Percentiles rank a stretch among this genome's conserved stretches.
These are phyloP conservation scores for Ramularia collo-cygni DNA, from an alignment of 2,329 filamentous ascomycete species.

Conservation along the genomic window DNA sequence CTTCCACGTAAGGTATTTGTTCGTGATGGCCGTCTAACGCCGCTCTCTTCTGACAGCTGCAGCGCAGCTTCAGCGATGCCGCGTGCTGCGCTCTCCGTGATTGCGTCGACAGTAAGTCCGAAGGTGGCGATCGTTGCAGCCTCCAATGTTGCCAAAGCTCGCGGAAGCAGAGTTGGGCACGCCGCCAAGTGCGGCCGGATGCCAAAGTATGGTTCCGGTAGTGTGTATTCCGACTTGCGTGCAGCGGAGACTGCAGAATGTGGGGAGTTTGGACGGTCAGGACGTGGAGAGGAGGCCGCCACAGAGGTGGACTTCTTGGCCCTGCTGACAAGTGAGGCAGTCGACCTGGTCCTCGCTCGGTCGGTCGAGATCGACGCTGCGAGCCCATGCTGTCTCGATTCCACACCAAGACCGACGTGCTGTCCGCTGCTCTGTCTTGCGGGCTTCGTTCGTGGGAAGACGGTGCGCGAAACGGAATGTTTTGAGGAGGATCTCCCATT, in stretches of 20 bases:
- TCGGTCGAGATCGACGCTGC: slow-evolving; percentile 27
- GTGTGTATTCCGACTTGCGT: slow-evolving; percentile 18
- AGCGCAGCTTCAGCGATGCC: slow-evolving; percentile 81
- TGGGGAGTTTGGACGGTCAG: slow-evolving; percentile 26
- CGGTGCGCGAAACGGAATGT: slow-evolving; percentile 21
- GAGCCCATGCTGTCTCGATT: slow-evolving; percentile 24
- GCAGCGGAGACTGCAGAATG: slow-evolving; percentile 21
- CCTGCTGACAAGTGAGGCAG: slow-evolving; percentile 18
- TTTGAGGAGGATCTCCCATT: slow-evolving; percentile 29
- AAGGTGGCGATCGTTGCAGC: slow-evolving; percentile 83
- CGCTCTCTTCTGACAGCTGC: slow-evolving; percentile 19
- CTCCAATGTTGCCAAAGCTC: slow-evolving; percentile 89
- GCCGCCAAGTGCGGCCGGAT: slow-evolving; percentile 48
- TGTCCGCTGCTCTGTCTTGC: slow-evolving; percentile 35
- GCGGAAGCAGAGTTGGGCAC: slow-evolving; percentile 55
- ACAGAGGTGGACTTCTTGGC: slow-evolving; percentile 17
- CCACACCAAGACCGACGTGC: slow-evolving; percentile 16
- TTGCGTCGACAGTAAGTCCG: slow-evolving; percentile 79
- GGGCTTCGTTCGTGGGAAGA: slow-evolving; percentile 27
- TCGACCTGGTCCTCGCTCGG: slow-evolving; percentile 20
- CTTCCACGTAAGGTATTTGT: slow-evolving; percentile 49
- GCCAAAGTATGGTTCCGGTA: slow-evolving; percentile 39
- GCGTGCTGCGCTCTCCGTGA: slow-evolving; percentile 84
- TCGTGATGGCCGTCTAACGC: slow-evolving; percentile 23
- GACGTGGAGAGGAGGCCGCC: slow-evolving; percentile 22